Evolutionary conservation across 208 protist genomes (phyloP).

Genomic region (Wallacemonas sp.): DNA sequence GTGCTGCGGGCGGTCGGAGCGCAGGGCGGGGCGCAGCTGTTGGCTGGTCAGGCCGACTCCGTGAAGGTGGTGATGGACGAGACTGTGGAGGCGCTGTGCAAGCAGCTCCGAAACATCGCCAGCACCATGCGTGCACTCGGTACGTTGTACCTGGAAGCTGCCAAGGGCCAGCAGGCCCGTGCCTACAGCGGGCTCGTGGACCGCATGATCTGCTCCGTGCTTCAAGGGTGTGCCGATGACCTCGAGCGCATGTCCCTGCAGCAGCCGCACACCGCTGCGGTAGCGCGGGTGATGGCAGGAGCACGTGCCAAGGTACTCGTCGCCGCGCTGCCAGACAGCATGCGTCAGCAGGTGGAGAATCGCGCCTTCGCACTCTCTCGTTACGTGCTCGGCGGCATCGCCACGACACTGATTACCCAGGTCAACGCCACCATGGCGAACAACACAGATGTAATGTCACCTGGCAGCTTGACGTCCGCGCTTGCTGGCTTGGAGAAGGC

Average conservation of each 20-base stretch:
- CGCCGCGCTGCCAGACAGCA: neutral
- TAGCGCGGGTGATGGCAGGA: constrained; percentile 1
- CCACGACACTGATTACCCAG: neutral
- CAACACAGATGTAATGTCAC: constrained; percentile 2
- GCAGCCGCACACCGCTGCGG: constrained; percentile 6
- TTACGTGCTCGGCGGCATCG: constrained; percentile 23
- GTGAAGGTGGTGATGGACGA: neutral
- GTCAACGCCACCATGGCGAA: constrained; percentile 1
- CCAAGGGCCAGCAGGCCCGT: constrained; percentile 34
- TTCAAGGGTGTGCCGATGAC: constrained; percentile 10
- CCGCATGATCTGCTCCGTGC: constrained; percentile 31
- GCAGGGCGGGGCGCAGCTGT: constrained; percentile 27
- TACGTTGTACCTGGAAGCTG: constrained; percentile 65
- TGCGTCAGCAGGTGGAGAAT: constrained; percentile 6
- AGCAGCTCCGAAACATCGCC: constrained; percentile 56
- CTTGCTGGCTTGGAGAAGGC: constrained; percentile 14
- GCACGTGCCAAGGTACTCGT: neutral
- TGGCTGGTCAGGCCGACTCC: neutral
- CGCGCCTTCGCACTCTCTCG: constrained; percentile 27
- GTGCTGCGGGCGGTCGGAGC: constrained; percentile 36
- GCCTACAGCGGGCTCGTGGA: constrained; percentile 43
- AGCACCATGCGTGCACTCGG: constrained; percentile 61
- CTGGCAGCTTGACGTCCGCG: neutral
- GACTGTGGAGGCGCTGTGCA: constrained; percentile 22
- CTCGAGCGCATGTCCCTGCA: constrained; percentile 11